phyloP scores from a whole-genome alignment of 1,284 basidiomycete species.

The Ustilago crameri region DNA sequence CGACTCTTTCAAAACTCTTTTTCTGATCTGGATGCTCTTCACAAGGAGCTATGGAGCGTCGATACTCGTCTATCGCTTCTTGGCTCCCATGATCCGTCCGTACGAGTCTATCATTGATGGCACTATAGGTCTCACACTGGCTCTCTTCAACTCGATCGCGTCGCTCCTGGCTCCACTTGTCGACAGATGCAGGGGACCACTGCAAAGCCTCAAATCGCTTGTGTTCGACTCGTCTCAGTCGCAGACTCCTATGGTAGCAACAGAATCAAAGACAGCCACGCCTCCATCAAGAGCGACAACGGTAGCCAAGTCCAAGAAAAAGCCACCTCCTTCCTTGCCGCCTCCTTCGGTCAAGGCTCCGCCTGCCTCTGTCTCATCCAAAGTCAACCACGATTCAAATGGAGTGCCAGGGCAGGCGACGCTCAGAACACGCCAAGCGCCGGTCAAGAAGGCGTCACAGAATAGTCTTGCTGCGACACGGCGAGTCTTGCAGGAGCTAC shows the following conservation, averaged over 20 bases:
- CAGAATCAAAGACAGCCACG: background rate
- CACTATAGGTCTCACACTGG: slow-evolving; percentile 15
- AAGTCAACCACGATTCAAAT: too few species aligned
- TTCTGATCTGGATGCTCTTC: slow-evolving; percentile 50
- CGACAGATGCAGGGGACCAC: background rate
- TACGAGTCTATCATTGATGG: slow-evolving; percentile 41
- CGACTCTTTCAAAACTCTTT: slow-evolving; percentile 50
- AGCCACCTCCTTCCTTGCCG: slow-evolving; percentile 21
- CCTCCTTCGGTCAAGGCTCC: slow-evolving; percentile 7
- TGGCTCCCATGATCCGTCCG: slow-evolving; percentile 31
- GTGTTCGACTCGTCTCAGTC: background rate
- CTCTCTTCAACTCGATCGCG: slow-evolving; percentile 19
- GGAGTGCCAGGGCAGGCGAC: background rate
- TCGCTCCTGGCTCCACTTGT: slow-evolving; percentile 6
- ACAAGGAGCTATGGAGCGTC: slow-evolving; percentile 43
- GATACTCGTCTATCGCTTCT: slow-evolving; percentile 41
- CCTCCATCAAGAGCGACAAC: background rate
- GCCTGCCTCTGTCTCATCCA: slow-evolving; percentile 3
- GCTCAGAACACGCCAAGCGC: slow-evolving; percentile 1
- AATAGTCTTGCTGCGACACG: slow-evolving; percentile 19
- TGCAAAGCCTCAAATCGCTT: background rate
- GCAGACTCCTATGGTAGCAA: background rate
- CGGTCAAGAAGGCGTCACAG: slow-evolving; percentile 13
- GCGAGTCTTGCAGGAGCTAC: slow-evolving; percentile 30
- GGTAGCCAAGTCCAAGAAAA: slow-evolving; percentile 7